Evolutionary conservation across 2,329 filamentous ascomycete genomes (phyloP), one percentile per base, ranked within the genome.

Genomic region (Polychaeton citri): DNA sequence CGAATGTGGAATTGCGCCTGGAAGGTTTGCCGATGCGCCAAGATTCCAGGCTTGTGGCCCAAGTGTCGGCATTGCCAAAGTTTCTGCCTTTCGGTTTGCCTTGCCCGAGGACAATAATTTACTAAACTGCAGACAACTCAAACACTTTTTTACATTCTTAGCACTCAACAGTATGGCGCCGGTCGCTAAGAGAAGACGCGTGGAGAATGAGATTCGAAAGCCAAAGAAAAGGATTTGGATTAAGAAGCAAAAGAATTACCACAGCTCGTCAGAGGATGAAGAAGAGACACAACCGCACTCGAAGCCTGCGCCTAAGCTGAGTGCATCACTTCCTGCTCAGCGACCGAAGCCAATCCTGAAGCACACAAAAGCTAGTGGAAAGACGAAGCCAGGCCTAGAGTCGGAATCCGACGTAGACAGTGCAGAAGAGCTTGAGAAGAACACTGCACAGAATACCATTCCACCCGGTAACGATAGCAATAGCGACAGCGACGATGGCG

Each of bases 191-290:
- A 73, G 76, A 49, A 66, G 74, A 52, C 72, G 74, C 55, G 66
- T 72, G 18, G 69, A 74, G 38, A 73, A 79, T 36, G 68, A 68
- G 35, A 65, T 72, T 56, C 63, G 66, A 35, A 68, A 67, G 32
- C 68, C 68, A 48, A 63, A 65, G 18, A 67, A 66, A 52, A 61
- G 61, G 46, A 55, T 62, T 32, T 74, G 74, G 48, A 66, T 74
- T 53, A 75, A 72, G 56, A 76, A 75, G 55, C 74, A 79, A 54
- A 61, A 60, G 45, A 60, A 65, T 39, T 79, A 81, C 60, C 69
- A 79, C 66, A 77, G 72, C 52, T 77, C 72, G 20, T 71, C 71
- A 39, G 72, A 76, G 31, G 70, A 74, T 38, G 60, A 64, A 33
- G 64, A 66, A 59, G 5, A 4, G 32, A 9, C 30, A 35, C 12